phyloP scores from a whole-genome alignment of 139 green algal species.

The Nannochloris sp. region DNA sequence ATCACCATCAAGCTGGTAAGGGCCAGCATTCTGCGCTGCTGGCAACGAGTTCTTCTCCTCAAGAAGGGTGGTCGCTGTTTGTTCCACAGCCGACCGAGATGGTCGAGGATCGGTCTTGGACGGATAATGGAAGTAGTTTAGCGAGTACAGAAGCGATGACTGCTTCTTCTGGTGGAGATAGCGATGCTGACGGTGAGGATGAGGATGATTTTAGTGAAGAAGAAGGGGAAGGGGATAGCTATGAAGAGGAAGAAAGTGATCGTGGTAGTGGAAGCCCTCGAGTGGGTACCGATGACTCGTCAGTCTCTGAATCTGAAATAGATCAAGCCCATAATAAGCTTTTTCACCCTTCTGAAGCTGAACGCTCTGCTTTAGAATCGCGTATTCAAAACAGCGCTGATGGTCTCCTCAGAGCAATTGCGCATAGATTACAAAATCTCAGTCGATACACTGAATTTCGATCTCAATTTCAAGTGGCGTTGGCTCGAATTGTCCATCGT shows the following conservation, averaged over 20 bases:
- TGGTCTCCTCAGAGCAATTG: slow-evolving; percentile 12
- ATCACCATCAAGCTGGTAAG: neutral
- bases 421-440: neutral
- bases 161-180: neutral
- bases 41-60: neutral
- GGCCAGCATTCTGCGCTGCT: neutral
- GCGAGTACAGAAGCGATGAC: neutral
- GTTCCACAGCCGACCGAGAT: slow-evolving; percentile 11
- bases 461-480: slow-evolving; percentile 8
- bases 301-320: neutral
- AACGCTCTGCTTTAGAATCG: slow-evolving; percentile 2
- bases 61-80: slow-evolving; percentile 14
- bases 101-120: neutral
- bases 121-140: neutral
- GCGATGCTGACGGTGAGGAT: slow-evolving; percentile 1
- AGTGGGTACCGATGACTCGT: neutral
- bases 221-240: neutral
- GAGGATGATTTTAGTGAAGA: neutral
- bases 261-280: neutral
- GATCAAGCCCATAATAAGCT: too few species aligned
- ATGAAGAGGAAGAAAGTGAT: neutral
- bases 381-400: slow-evolving; percentile 1
- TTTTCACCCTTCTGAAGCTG: too few species aligned
- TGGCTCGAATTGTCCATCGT: slow-evolving; percentile 10
- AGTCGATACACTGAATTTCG: neutral